A percentile compares a stretch with the other conserved stretches of the same genome.
phyloP scores from a whole-genome alignment of 306 rosid genomes.

The Crataegus laevigata region DNA sequence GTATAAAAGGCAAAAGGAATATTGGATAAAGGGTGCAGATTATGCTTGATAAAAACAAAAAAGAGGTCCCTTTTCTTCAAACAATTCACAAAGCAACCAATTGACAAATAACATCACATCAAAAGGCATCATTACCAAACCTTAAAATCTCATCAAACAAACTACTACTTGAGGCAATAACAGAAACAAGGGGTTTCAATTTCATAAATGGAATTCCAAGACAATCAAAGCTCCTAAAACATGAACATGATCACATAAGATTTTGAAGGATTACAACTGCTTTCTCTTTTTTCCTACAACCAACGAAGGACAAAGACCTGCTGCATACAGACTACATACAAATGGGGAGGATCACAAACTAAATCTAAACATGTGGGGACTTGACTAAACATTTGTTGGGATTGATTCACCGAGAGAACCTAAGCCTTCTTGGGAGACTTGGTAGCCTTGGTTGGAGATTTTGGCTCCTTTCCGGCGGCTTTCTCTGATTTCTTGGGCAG shows the following conservation, averaged over 20 bases:
- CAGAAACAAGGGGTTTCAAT: constrained; percentile 22
- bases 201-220: not conserved
- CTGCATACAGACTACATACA: constrained; percentile 28
- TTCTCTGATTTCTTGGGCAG: constrained; percentile 63
- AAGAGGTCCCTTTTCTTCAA: not conserved
- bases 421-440: constrained; percentile 73
- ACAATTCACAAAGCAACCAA: not conserved
- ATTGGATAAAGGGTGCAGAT: not conserved
- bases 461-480: constrained; percentile 36
- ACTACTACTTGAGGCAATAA: not conserved
- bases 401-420: not conserved
- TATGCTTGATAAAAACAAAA: not conserved
- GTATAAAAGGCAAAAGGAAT: not conserved
- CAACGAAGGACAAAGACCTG: constrained; percentile 6
- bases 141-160: not conserved
- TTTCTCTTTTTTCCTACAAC: not conserved
- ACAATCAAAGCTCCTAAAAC: not conserved
- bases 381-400: not conserved
- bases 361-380: not conserved
- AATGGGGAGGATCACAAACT: not conserved
- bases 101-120: not conserved
- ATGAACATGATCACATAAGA: not conserved
- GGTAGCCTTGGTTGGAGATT: constrained; percentile 55
- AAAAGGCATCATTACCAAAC: too few species aligned
- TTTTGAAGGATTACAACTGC: not conserved